Evolutionary conservation across 164 flowering plant species (phyloP).

Genomic region (Chloranthus sessilifolius): DNA sequence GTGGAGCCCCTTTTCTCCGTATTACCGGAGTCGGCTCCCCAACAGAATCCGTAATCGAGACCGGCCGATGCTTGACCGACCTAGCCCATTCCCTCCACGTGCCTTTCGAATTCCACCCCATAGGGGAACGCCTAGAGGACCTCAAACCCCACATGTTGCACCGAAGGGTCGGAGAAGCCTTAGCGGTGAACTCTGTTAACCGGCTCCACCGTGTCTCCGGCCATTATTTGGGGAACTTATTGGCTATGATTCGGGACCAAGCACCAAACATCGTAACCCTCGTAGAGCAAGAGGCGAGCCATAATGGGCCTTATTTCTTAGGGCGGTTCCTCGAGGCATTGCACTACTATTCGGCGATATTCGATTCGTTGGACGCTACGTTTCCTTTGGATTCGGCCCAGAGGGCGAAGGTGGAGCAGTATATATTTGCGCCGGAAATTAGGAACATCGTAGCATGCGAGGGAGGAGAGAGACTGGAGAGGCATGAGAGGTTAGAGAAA

Average conservation of each 20-base stretch:
- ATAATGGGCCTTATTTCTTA: slow-evolving; percentile 63
- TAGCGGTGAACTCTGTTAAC: slow-evolving; percentile 58
- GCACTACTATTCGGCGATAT: slow-evolving; percentile 68
- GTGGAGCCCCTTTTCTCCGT: slow-evolving; percentile 61
- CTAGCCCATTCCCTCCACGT: slow-evolving; percentile 58
- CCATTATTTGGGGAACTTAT: slow-evolving; percentile 33
- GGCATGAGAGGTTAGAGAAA: slow-evolving; percentile 71
- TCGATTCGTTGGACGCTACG: slow-evolving; percentile 68
- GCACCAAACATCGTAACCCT: slow-evolving; percentile 65
- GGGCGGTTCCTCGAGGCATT: slow-evolving; percentile 70
- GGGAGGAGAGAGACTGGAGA: slow-evolving; percentile 52
- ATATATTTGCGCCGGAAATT: slow-evolving; percentile 65
- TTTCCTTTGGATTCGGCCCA: slow-evolving; percentile 54
- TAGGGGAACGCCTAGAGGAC: slow-evolving; percentile 54
- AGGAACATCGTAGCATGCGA: slow-evolving; percentile 66
- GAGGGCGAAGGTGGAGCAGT: slow-evolving; percentile 68
- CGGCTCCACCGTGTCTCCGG: slow-evolving; percentile 57
- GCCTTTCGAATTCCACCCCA: slow-evolving; percentile 67
- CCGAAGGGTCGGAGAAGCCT: slow-evolving; percentile 63
- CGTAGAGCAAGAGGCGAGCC: slow-evolving; percentile 77
- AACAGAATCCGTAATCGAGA: slow-evolving; percentile 39
- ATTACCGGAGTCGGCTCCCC: slow-evolving; percentile 66
- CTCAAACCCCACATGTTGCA: slow-evolving; percentile 65
- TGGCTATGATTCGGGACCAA: slow-evolving; percentile 61
- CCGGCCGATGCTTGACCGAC: slow-evolving; percentile 49